Evolutionary conservation across 768 basidiomycete genomes (phyloP).

Genomic region (Dendrothele bispora): DNA sequence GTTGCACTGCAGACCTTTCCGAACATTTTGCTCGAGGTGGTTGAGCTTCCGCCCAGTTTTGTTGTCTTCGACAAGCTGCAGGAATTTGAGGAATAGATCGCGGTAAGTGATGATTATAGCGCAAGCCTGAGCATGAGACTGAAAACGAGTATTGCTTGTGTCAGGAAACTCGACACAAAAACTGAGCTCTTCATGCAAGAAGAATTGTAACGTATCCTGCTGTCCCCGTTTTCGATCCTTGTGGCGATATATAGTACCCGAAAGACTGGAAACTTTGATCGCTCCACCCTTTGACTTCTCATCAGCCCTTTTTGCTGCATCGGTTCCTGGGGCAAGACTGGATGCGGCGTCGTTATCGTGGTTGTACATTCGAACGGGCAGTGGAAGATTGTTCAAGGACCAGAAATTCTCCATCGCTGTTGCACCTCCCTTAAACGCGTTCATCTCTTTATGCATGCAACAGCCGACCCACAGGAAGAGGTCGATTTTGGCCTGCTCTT

Average conservation of each 20-base stretch:
- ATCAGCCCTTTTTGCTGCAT: conserved; percentile 10
- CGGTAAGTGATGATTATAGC: conserved; percentile 20
- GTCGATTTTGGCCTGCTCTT: conserved; percentile 10
- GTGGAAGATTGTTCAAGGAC: conserved; percentile 6
- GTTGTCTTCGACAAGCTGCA: conserved; percentile 18
- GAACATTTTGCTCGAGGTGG: conserved; percentile 23
- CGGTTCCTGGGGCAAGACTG: not conserved
- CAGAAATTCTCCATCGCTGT: conserved; percentile 19
- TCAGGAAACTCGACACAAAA: conserved; percentile 27
- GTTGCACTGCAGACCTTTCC: conserved; percentile 9
- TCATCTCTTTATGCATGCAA: conserved; percentile 30
- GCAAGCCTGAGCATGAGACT: conserved; percentile 26
- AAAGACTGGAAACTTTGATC: conserved; percentile 18
- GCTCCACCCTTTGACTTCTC: conserved; percentile 16
- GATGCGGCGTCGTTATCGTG: conserved; percentile 24
- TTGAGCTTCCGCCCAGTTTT: conserved; percentile 19
- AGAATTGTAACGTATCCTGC: too few relatives aligned
- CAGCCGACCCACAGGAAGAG: conserved; percentile 24
- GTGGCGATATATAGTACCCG: conserved; percentile 30
- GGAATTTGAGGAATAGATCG: conserved; percentile 13
- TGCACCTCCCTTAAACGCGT: conserved; percentile 23
- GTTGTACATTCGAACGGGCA: conserved; percentile 21
- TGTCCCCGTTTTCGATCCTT: too few relatives aligned
- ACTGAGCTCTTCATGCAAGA: conserved; percentile 13
- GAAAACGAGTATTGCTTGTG: conserved; percentile 31